Evolutionary conservation across 2,329 filamentous ascomycete genomes (phyloP), one percentile per base, ranked within the genome.

Genomic region (Aspergillus sclerotialis): DNA sequence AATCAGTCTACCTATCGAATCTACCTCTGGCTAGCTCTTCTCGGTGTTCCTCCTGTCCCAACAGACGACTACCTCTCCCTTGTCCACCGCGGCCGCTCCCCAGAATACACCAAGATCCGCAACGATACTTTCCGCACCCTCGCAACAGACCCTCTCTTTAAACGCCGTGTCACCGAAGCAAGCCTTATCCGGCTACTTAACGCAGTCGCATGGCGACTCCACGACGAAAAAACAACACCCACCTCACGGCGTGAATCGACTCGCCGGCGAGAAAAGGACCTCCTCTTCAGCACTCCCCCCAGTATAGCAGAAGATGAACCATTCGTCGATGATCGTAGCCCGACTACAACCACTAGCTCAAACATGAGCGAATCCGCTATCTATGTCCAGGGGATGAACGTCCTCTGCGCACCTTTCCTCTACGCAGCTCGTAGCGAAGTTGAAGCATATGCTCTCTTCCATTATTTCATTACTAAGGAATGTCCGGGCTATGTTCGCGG

Each of bases 371-470:
- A 86, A 49, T 76, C 85, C 8, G 86, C 88, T 19, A 89, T 85
- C 26, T 98, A 98, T 52, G 90, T 98, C 2, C 92, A 98, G 63
- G 92, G 92, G 46, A 96, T 98, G 90, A 98, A 98, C 57, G 92
- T 98, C 26, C 76, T 98, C 11, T 90, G 89, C 7, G 92, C 92
- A 1, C 92, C 92, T 0, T 95, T 98, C 55, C 72, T 98, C 29
- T 98, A 98, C 59, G 88, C 87, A 4, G 89, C 92, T 1, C 81
- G 88, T 38, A 94, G 87, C 58, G 92, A 98, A 65, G 83, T 89
- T 5, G 89, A 98, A 64, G 92, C 92, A 2, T 98, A 94, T 51
- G 82, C 86, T 4, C 82, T 88, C 2, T 95, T 98, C 52, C 80
- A 94, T 56, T 80, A 80, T 28, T 82, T 95, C 44, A 78, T 98